Percentiles rank a stretch among this genome's conserved stretches.
Conservation (phyloP, 495 filamentous ascomycete genomes). For the Aspergillus wentii region DNA sequence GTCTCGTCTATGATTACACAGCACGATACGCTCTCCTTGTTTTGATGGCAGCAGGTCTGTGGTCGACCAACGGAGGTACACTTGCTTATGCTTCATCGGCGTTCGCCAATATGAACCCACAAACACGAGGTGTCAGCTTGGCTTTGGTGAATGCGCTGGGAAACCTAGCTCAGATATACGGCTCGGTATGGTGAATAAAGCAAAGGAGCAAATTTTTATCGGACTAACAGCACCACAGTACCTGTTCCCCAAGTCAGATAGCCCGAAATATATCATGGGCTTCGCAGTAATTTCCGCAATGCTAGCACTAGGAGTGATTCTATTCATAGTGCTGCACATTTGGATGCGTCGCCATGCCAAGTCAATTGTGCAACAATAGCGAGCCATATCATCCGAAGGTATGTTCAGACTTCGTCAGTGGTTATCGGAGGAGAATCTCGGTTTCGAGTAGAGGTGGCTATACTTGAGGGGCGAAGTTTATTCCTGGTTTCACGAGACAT, state of each 20-base stretch:
- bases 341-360: slow-evolving; percentile 15
- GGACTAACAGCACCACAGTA: slow-evolving; percentile 11
- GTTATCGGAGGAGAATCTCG: too few relatives aligned
- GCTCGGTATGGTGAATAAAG: slow-evolving; percentile 24
- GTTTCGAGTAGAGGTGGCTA: too few relatives aligned
- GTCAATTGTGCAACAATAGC: too few relatives aligned
- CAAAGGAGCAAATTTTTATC: too few relatives aligned
- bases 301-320: slow-evolving; percentile 29
- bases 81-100: slow-evolving; percentile 40
- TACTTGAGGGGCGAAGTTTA: too few relatives aligned
- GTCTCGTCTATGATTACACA: slow-evolving; percentile 35
- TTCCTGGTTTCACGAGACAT: too few relatives aligned
- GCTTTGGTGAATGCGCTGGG: slow-evolving; percentile 46
- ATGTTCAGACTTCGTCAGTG: too few relatives aligned
- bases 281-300: slow-evolving; percentile 36
- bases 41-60: slow-evolving; percentile 46
- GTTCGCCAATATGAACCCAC: slow-evolving; percentile 28
- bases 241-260: slow-evolving; percentile 28
- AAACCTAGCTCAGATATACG: slow-evolving; percentile 49
- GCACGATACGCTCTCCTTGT: slow-evolving; percentile 50
- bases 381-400: too few relatives aligned
- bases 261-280: slow-evolving; percentile 32
- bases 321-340: slow-evolving; percentile 24
- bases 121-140: slow-evolving; percentile 36
- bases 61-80: slow-evolving; percentile 38